Base-by-base conservation (phyloP, 208 protist species). In the Crithidia expoeki region DNA sequence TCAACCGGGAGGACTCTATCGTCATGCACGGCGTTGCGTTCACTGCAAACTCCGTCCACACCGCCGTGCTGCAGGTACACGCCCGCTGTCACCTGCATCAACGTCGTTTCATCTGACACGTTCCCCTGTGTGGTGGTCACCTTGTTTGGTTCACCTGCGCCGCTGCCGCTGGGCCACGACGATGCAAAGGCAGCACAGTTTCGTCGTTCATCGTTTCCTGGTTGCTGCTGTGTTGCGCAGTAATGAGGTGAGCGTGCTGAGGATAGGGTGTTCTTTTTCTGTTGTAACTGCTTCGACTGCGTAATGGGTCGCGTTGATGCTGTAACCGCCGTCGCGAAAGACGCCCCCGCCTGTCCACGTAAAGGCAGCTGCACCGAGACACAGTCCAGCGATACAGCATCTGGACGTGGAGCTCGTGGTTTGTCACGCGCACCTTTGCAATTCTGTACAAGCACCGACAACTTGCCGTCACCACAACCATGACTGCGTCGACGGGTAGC, bases 301-400 rank as follows among this genome's bases (percentile, higher is more conserved):
- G n/a, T n/a, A n/a, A n/a, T n/a, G n/a, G 36, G 36, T 12, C 6
- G 36, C 6, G 36, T 42, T 42, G 36, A 42, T 42, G 36, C 6
- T 6, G 36, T 42, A 12, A 12, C 19, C 32, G 0, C 21, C 33
- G 47, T 19, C 27, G 49, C 19, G 10, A 33, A 27, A n/a, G 23
- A n/a, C 34, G 25, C 7, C 42, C 3, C 56, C 16, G 27, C 12
- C 10, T 23, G 27, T n/a, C 56, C 36, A 21, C 42, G 71, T 33
- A 76, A 42, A n/a, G 71, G 71, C 53, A 70, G 34, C 52, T 70
- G 71, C 50, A 76, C 71, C 10, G 71, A 66, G 16, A 70, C 42
- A 40, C 62, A 76, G 42, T 76, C 71, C 19, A 76, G 62, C 16
- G 71, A 76, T 47, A 51, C 33, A 5, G 49, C 62, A 30, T 19